Base-by-base conservation (phyloP, 495 filamentous ascomycete genomes). In the Neurospora sp. region DNA sequence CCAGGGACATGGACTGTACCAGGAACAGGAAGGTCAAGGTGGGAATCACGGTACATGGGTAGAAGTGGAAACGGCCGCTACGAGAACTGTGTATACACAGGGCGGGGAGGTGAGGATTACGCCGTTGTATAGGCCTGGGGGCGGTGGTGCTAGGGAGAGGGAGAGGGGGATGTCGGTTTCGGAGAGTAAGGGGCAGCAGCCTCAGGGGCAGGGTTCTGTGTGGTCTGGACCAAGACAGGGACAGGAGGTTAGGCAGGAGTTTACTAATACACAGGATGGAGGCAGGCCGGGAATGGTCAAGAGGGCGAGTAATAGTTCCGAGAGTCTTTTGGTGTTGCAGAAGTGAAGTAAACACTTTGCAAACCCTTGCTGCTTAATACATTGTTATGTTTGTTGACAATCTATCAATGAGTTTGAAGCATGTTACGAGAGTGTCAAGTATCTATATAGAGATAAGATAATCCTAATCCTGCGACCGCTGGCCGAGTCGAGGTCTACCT, bases 291-390 rank as follows among this genome's bases (percentile, higher is more conserved):
- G 22, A 18, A 31, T 12, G 69, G 39, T 14, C 37, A 46, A 44
- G 59, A 71, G 70, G 39, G 10, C 42, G 44, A 74, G 73, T 42
- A 74, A 70, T 42, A 74, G 69, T 22, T 74, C 53, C 12, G 73
- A 39, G 46, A 74, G 53, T 68, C 68, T 69, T 18, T 68, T 68
- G 35, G 73, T 71, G 18, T 41, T 74, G 41, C 69, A 74, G 39
- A 74, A 53, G 48, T 71, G 16, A 42, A 48, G 39, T 16, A 35
- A 41, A 6, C 1, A 41, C 31, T 35, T 35, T 35, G 31, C 27
- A 31, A 31, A 31, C 31, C 5, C 40, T 10, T 16, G 42, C 42
- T n/a, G 42, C 42, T 46, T 46, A 46, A 46, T 46, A 46, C 18
- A 46, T 44, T 44, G 5, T 1, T 6, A 37, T 37, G 42, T 41